Percentiles rank a stretch among this genome's conserved stretches.
phyloP scores from a whole-genome alignment of 345 rosid genomes.

The Aurinia saxatilis region DNA sequence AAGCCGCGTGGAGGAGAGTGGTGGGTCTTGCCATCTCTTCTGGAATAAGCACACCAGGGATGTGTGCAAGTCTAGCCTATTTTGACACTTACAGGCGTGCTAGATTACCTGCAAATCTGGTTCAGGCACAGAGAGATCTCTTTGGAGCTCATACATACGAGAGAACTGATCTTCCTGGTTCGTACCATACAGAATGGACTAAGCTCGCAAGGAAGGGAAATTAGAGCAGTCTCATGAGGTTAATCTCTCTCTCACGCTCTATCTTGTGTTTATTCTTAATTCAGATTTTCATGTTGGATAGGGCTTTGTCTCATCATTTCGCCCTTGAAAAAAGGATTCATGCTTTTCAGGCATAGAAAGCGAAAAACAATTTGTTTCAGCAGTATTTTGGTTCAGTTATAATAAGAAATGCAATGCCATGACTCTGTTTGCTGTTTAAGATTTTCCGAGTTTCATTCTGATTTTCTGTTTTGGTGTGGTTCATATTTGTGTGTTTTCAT shows the following conservation, averaged over 20 bases:
- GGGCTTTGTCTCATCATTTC: constrained; percentile 10
- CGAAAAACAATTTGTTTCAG: not conserved
- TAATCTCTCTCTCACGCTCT: constrained; percentile 19
- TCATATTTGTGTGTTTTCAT: not conserved
- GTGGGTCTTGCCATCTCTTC: constrained; percentile 76
- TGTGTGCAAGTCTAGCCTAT: constrained; percentile 90
- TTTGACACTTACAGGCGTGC: constrained; percentile 95
- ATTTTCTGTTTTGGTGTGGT: not conserved
- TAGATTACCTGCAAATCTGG: constrained; percentile 83
- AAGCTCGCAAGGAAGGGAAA: constrained; percentile 61
- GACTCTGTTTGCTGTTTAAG: not conserved
- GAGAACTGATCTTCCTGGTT: constrained; percentile 72
- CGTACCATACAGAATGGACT: constrained; percentile 88
- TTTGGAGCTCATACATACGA: constrained; percentile 98
- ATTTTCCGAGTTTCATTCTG: not conserved
- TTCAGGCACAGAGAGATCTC: constrained; percentile 96
- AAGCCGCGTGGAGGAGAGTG: constrained; percentile 93
- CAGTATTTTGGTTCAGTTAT: constrained; percentile 7
- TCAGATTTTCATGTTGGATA: constrained; percentile 4
- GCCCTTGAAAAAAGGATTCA: not conserved
- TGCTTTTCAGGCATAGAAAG: constrained; percentile 15
- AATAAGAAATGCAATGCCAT: constrained; percentile 16
- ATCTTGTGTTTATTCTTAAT: constrained; percentile 13
- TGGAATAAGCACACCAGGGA: constrained; percentile 92
- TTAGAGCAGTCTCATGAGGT: constrained; percentile 40